Evolutionary conservation across 2,329 filamentous ascomycete genomes (phyloP), one percentile per base, ranked within the genome.

Genomic region (Leptographium wingfieldii): DNA sequence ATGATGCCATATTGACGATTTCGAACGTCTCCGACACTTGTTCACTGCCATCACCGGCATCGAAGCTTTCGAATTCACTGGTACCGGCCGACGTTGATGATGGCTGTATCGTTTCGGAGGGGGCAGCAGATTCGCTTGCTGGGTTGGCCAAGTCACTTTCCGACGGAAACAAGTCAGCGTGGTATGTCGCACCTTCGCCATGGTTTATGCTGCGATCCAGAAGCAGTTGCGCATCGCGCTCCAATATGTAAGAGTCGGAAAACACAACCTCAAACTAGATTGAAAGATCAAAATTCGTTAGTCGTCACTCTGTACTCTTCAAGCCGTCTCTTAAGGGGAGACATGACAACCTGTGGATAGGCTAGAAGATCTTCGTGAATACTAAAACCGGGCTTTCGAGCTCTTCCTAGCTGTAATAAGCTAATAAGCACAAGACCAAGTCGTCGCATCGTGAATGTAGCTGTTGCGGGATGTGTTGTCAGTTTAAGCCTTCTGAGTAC

Each of bases 311-410:
- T 5, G 1, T 22, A 22, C 27, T n/a, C 19, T 27, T 29, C 16
- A 16, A 3, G 31, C 27, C 16, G n/a, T 19, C 33, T 5, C 31
- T 9, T 3, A 19, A 2, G 10, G 43, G 43, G 14, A 33, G 22
- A 31, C 22, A 31, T 51, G 68, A 77, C 64, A 77, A 92, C 89
- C 80, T 94, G 90, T 12, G 92, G 92, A 73, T 87, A 90, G 22
- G 90, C 90, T 60, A 95, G 80, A 57, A 96, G 73, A 70, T 96
- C 92, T 69, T 95, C 90, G 68, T 94, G 85, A 60, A 95, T 88
- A 74, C 86, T 95, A 76, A 96, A 96, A 59, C 77, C 74, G 9
- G 74, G 76, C 54, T 79, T 77, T 54, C 77, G 76, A 65, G 79
- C 80, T 64, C 66, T 67, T 66, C 72, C 73, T 35, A 80, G 73